Evolutionary conservation across 345 rosid species (phyloP).

Genomic region (Linum tenue): DNA sequence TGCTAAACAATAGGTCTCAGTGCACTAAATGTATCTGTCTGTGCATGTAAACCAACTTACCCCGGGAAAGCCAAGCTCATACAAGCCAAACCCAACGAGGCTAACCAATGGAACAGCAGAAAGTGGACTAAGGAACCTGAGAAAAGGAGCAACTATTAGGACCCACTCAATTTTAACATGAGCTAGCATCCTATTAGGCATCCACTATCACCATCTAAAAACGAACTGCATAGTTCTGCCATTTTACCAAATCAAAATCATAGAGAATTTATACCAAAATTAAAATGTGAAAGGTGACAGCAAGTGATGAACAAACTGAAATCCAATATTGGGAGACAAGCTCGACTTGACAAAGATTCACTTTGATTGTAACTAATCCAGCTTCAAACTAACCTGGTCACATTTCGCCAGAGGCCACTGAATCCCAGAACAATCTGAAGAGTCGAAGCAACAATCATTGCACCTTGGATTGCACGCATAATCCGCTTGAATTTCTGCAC

Average conservation of each 20-base stretch:
- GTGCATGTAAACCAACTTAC: constrained; percentile 33
- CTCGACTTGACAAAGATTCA: constrained; percentile 1
- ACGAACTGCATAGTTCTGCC: too few relatives aligned
- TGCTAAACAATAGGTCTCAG: not conserved
- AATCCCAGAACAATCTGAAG: constrained; percentile 97
- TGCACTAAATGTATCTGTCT: not conserved
- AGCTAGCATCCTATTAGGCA: too few relatives aligned
- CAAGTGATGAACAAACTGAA: too few relatives aligned
- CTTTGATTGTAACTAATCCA: constrained; percentile 5
- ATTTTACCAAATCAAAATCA: not conserved
- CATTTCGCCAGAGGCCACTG: constrained; percentile 98
- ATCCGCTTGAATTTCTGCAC: constrained; percentile 64
- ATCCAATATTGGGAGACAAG: not conserved
- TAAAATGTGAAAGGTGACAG: too few relatives aligned
- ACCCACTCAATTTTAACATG: too few relatives aligned
- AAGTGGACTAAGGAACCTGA: constrained; percentile 90
- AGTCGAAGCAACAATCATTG: constrained; percentile 84
- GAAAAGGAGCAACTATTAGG: not conserved
- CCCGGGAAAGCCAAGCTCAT: constrained; percentile 94
- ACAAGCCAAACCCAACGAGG: constrained; percentile 86
- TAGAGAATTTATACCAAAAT: too few relatives aligned
- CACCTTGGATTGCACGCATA: constrained; percentile 94
- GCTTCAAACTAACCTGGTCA: constrained; percentile 48
- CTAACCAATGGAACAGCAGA: constrained; percentile 85
- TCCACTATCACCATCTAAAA: too few relatives aligned